Conservation (phyloP, 768 basidiomycete species). For the Mycena capillaripes region DNA sequence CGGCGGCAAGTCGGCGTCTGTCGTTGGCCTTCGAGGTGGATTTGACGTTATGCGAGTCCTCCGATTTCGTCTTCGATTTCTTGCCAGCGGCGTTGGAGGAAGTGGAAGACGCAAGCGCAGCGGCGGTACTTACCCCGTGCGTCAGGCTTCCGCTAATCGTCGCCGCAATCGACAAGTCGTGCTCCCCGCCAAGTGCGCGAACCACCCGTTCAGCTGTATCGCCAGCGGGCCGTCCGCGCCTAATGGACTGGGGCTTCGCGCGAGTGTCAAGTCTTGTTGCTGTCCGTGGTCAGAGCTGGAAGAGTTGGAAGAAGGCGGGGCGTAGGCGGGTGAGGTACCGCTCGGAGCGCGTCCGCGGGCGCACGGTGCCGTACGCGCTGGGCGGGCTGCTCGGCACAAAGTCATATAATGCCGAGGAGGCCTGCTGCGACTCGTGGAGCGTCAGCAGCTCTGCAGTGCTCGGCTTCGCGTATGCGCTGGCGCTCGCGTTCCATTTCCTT, state of each 20-base stretch:
- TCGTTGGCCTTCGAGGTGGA: background rate
- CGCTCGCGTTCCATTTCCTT: conserved; percentile 18
- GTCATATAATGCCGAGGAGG: conserved; percentile 4
- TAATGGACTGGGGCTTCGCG: background rate
- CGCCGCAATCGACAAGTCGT: background rate
- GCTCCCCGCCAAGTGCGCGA: conserved; percentile 6
- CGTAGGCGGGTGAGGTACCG: background rate
- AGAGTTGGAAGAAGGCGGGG: no score
- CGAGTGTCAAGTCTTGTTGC: background rate
- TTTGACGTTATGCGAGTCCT: background rate
- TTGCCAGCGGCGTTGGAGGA: background rate
- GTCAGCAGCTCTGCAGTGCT: conserved; percentile 36
- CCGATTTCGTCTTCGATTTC: background rate
- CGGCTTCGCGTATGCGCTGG: conserved; percentile 24
- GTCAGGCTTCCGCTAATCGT: background rate
- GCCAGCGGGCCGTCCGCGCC: conserved; percentile 7
- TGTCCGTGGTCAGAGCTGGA: no score
- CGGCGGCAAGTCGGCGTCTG: no score
- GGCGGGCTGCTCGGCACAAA: conserved; percentile 17
- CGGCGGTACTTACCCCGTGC: background rate
- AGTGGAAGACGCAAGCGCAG: background rate
- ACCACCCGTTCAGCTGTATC: conserved; percentile 16
- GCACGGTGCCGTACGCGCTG: conserved; percentile 19
- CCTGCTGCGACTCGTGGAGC: background rate
- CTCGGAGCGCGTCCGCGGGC: conserved; percentile 10